Evolutionary conservation across 164 flowering plant genomes (phyloP).

Genomic region (Umbilicus rupestris): DNA sequence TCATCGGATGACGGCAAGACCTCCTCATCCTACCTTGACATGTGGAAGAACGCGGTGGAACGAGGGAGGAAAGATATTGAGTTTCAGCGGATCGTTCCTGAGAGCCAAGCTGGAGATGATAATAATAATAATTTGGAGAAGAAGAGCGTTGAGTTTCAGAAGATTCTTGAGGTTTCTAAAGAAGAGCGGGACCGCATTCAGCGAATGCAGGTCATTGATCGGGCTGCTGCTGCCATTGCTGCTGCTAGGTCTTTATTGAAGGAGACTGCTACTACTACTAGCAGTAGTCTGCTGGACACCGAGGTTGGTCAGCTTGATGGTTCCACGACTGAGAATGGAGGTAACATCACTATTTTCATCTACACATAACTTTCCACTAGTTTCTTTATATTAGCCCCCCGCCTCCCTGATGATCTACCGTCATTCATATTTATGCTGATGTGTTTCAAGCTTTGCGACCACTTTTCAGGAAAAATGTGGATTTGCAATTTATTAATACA

Average conservation of each 20-base stretch:
- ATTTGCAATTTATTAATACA: too few relatives aligned
- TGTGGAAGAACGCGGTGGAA: constrained; percentile 76
- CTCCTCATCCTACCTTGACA: constrained; percentile 59
- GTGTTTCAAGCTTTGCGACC: too few relatives aligned
- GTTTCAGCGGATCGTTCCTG: constrained; percentile 36
- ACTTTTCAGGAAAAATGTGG: too few relatives aligned
- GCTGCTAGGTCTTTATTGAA: constrained; percentile 59
- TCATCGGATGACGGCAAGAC: constrained; percentile 19
- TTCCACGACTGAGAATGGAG: neutral
- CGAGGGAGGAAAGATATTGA: constrained; percentile 44
- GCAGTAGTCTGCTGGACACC: neutral
- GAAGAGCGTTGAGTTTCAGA: constrained; percentile 57
- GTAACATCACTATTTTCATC: neutral
- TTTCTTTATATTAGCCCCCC: neutral
- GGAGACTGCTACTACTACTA: constrained; percentile 22
- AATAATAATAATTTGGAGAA: constrained; percentile 29
- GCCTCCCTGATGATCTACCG: too few relatives aligned
- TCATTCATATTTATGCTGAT: too few relatives aligned
- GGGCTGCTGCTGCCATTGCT: constrained; percentile 88
- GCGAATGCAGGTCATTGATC: constrained; percentile 80
- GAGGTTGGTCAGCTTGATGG: constrained; percentile 2
- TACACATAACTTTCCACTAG: too few relatives aligned
- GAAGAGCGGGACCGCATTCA: constrained; percentile 84
- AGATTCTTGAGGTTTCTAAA: constrained; percentile 54
- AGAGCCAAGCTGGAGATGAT: neutral